Base-by-base conservation (phyloP, 805 yeast species). In the Ogataea glucozyma region DNA sequence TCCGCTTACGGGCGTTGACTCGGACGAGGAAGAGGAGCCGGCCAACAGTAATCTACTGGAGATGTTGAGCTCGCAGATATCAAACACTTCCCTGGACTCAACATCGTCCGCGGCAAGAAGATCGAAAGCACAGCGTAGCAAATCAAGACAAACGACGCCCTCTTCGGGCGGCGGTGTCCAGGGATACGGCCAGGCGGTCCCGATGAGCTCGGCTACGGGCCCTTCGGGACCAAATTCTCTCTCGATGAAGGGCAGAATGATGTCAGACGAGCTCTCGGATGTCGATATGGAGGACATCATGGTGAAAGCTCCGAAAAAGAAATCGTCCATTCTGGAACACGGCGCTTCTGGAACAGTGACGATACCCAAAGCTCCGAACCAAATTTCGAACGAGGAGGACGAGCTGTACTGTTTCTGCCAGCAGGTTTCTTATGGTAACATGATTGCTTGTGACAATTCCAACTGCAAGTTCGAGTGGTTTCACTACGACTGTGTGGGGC, bases 371-470 rank as follows among this genome's bases (percentile, higher is more conserved):
- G 48, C 38, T 14, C 49, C 49, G 9, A 47, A 43, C 33, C 48
- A 37, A 12, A 65, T 60, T 23, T 73, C 71, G 13, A 83, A 76
- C 38, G 86, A 81, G 44, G 88, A 83, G 47, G 81, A 79, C 44
- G 83, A 79, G 38, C 53, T 79, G 40, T 91, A 91, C 62, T 91
- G 99, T 64, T 85, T 86, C 67, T 91, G 99, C 60, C 95, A 88
- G 59, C 88, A 90, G 53, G 95, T 86, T 0, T 89, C 97, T 0
- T 88, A 84, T 65, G 83, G 83, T 14, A 76, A 76, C 51, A 78
- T 78, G 83, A 76, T 78, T 57, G 83, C 79, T 0, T 78, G 83
- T 56, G 83, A 78, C 51, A 78, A 78, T 47, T 79, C 78, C 26
- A 76, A 74, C 54, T 78, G 83, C 64, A 71, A 75, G 49, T 76